Evolutionary conservation across 2,329 filamentous ascomycete genomes (phyloP), one percentile per base, ranked within the genome.

Genomic region (Hymenoscyphus albidus): DNA sequence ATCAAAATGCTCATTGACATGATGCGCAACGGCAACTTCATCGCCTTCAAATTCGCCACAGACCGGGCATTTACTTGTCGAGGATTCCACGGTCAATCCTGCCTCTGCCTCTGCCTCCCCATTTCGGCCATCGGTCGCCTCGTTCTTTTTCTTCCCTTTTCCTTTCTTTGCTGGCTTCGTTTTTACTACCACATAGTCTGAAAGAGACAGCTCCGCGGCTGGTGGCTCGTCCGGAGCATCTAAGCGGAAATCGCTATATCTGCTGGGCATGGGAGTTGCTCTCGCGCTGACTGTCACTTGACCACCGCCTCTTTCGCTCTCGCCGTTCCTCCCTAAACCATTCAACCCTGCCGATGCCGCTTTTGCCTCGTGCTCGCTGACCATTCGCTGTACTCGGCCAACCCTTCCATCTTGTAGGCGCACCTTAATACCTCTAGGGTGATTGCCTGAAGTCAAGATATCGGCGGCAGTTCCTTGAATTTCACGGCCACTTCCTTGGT

Each of bases 381-480:
- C 68, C 65, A 75, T 68, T 42, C 67, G 69, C 61, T 74, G 73
- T 5, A 75, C 74, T 35, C 73, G 62, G 3, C 74, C 74, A 1
- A 75, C 72, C 54, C 70, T 58, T 1, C 74, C 74, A 67, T 74
- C 71, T 59, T 65, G 62, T 35, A 75, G 61, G 3, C 74, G 69
- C 14, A 75, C 74, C 62, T 75, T 75, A 58, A 75, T 74, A 7
- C 74, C 74, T 18, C 73, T 65, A 1, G 73, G 73, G 66, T 75
- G 74, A 42, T 74, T 68, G 2, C 74, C 72, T 54, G 66, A 64
- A 14, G 73, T 74, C 44, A 75, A 61, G 4, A 75, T 55, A 27
- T 75, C 71, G 18, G 62, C 69, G 5, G 74, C 71, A 3, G 68
- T 65, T 10, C 74, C 74, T 58, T 72, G 68, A 1, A 74, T 70